Evolutionary conservation across 2,329 filamentous ascomycete genomes (phyloP), one percentile per base, ranked within the genome.

Genomic region (Peltaster fructicola): DNA sequence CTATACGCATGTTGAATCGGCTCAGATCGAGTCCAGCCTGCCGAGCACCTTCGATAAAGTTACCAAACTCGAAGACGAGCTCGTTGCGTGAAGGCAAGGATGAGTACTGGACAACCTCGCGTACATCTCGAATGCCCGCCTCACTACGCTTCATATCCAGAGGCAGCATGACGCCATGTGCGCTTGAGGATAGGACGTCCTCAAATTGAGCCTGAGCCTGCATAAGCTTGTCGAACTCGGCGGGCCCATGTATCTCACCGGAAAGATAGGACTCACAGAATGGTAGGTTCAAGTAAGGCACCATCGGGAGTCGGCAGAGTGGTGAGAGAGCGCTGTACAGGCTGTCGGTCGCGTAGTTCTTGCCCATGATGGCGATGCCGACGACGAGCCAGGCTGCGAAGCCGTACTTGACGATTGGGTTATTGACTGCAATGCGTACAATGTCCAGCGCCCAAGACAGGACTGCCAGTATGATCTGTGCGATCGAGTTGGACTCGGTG

Each of bases 131-230:
- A 17, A 88, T 71, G 1, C 73, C 71, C 2, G 68, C 59, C 47
- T 85, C 77, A 3, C 73, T 72, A 7, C 69, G 65, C 53, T 81
- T 84, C 70, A 88, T 82, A 37, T 80, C 74, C 37, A 77, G 58
- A 0, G 78, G 78, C 3, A 88, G 52, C 2, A 68, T 68, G 2
- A 72, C 66, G 1, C 71, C 68, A 12, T 70, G 62, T 2, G 68
- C 64, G 9, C 68, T 69, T 30, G 69, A 66, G 36, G 78, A 67
- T 4, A 88, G 52, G 1, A 88, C 69, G 29, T 75, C 66, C 47
- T 82, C 77, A 28, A 90, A 81, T 14, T 71, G 63, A n/a, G 65
- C 58, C 47, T 90, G 79, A 2, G 76, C 66, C 10, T 61, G 61
- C 58, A 88, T 75, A 12, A 90, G 60, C 23, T 73, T 65, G 34